Evolutionary conservation across 2,329 filamentous ascomycete genomes (phyloP).

Genomic region (Microsporum canis): DNA sequence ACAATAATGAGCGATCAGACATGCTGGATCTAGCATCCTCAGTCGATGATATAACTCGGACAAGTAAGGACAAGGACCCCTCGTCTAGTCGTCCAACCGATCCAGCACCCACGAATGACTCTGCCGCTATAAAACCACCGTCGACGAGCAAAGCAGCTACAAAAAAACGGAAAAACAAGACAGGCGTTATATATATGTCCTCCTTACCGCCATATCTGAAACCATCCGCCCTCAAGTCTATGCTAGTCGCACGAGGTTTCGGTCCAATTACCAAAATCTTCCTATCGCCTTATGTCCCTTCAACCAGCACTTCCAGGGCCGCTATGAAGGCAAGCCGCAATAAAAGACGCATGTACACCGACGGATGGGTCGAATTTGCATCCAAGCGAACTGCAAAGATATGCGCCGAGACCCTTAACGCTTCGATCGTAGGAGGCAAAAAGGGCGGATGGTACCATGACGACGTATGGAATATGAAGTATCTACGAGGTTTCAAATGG

Average conservation of each 20-base stretch:
- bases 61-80: background rate
- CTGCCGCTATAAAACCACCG: conserved; percentile 11
- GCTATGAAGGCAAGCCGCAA: conserved; percentile 20
- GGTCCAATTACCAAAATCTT: conserved; percentile 35
- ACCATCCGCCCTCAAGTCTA: conserved; percentile 34
- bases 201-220: conserved; percentile 39
- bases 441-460: conserved; percentile 38
- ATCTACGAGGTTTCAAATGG: conserved; percentile 35
- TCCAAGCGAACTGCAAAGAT: conserved; percentile 36
- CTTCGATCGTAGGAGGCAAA: conserved; percentile 32
- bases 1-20: conserved; percentile 32
- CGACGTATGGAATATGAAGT: conserved; percentile 39
- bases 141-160: conserved; percentile 11
- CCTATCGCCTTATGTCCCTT: conserved; percentile 29
- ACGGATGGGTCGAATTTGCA: conserved; percentile 39
- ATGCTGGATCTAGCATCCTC: background rate
- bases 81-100: conserved; percentile 15
- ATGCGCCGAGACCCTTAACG: conserved; percentile 37
- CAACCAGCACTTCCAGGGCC: conserved; percentile 10
- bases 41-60: background rate
- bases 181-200: conserved; percentile 36
- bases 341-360: conserved; percentile 32
- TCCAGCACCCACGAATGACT: background rate
- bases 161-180: conserved; percentile 23
- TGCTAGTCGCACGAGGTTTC: conserved; percentile 33